Conservation (phyloP, 129 eudicot species). For the Apium graveolens region DNA sequence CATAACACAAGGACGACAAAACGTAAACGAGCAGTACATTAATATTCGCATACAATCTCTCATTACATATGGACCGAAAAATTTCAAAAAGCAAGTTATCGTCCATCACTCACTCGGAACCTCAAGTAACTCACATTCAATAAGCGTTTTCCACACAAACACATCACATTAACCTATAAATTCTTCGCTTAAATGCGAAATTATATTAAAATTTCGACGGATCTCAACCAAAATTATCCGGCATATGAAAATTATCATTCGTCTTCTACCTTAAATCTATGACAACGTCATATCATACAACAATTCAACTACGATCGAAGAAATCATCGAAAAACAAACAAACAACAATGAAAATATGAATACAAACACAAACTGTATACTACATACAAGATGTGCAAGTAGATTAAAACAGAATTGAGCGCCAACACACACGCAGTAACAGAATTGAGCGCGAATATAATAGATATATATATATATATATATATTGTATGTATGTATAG, state of each 20-base stretch:
- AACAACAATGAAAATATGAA: background rate
- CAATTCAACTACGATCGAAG: background rate
- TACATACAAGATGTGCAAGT: background rate
- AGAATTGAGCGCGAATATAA: background rate
- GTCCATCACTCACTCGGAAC: background rate
- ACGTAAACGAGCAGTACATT: background rate
- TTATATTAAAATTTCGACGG: background rate
- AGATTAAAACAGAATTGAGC: too few species aligned
- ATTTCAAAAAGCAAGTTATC: background rate
- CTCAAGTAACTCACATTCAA: background rate
- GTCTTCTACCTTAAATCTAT: background rate
- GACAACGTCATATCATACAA: background rate
- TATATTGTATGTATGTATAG: background rate
- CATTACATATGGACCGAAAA: background rate
- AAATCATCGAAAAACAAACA: background rate
- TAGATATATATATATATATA: too few species aligned
- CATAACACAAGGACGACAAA: background rate
- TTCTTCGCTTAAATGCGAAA: background rate
- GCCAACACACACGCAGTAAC: too few species aligned
- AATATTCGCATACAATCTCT: too few species aligned
- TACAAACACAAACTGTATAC: background rate
- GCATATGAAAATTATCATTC: background rate
- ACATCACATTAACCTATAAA: background rate
- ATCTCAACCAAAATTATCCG: background rate
- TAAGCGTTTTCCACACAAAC: background rate